Evolutionary conservation across 2,329 filamentous ascomycete species (phyloP), one percentile per base, ranked within the genome.

Genomic region (Sphaerulina vaccinii): DNA sequence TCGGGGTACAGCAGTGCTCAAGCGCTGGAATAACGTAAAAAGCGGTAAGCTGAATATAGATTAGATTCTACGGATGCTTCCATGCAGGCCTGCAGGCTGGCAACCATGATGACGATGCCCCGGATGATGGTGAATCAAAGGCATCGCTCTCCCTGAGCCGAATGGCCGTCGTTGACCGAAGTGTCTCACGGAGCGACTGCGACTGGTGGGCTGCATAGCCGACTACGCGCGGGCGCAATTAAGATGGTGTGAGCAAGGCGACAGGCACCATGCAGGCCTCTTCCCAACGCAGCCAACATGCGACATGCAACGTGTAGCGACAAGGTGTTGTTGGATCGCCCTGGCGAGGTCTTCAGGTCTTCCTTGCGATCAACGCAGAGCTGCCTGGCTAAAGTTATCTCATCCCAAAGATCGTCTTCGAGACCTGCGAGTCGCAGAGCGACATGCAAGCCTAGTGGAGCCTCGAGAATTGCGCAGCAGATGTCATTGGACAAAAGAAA

Each of bases 41-140:
- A 35, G 52, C 52, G 52, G 52, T 54, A 47, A 51, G 37, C 51
- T 36, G 33, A 19, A 49, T 42, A 43, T 2, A 21, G 51, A 24
- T 42, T 51, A 54, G 33, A 46, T 35, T 37, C 18, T 36, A 43
- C 46, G 47, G 42, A 41, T 41, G 52, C 52, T 54, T 50, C 52
- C 41, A 47, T 52, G 45, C 33, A 37, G 21, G 24, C 21, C 23
- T 37, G 43, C 43, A 38, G 42, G 32, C 22, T 35, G 15, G 23
- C 10, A 29, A 15, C 23, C 22, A 43, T 40, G 44, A 45, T 24
- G 23, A 43, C 22, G 24, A 23, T 16, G 40, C 40, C 15, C 35
- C 29, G n/a, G 32, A n/a, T 21, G 32, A 32, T 22, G 15, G 19
- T 13, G 22, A 21, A 8, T 15, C 18, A 13, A 11, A 46, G 43